These are phyloP conservation scores for Kwoniella pini DNA, from an alignment of 768 basidiomycete species.

Conservation along the genomic window DNA sequence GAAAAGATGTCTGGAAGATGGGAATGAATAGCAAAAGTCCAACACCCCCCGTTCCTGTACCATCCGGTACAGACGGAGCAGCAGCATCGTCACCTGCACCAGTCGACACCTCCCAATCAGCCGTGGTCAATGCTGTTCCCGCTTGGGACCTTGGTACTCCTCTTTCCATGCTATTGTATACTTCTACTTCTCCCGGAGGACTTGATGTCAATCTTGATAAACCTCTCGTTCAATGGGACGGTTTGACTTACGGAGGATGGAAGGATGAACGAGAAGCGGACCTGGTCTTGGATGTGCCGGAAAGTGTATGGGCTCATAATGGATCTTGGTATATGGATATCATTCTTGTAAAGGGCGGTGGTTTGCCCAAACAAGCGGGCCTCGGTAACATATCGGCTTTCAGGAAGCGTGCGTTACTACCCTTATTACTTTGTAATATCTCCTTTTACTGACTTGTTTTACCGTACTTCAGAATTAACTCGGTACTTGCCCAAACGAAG, in stretches of 20 bases:
- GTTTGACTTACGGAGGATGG: conserved; percentile 51
- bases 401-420: conserved; percentile 47
- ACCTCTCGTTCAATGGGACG: conserved; percentile 46
- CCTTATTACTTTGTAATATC: no score
- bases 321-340: conserved; percentile 51
- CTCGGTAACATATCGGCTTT: conserved; percentile 33
- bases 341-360: conserved; percentile 46
- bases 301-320: conserved; percentile 41
- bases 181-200: conserved; percentile 30
- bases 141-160: conserved; percentile 49
- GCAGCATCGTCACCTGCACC: not conserved
- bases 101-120: not conserved
- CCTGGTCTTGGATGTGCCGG: conserved; percentile 45
- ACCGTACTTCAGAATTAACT: conserved; percentile 66
- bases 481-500: conserved; percentile 75
- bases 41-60: conserved; percentile 13
- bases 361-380: conserved; percentile 16
- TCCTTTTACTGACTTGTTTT: not conserved
- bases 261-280: conserved; percentile 46
- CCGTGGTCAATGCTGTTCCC: conserved; percentile 27
- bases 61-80: conserved; percentile 13
- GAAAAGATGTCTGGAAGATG: conserved; percentile 2
- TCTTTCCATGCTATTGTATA: conserved; percentile 48
- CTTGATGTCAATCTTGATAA: conserved; percentile 23
- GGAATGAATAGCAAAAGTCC: conserved; percentile 19